Percentiles rank a stretch among this genome's conserved stretches.
Evolutionary conservation across 2,329 filamentous ascomycete genomes (phyloP).

Genomic region (Fusarium ramigenum): DNA sequence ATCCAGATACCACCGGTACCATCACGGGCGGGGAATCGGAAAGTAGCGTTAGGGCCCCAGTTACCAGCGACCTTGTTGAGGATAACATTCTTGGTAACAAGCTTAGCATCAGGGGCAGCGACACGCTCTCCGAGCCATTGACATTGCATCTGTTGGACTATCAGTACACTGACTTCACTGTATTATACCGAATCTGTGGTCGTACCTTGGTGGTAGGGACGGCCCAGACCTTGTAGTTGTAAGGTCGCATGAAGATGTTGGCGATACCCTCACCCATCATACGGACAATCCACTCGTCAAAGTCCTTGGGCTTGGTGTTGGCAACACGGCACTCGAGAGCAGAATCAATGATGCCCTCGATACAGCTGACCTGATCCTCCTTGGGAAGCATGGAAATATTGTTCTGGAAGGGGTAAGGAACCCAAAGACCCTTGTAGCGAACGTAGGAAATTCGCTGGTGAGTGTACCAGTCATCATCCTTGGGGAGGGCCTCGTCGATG

Average conservation of each 20-base stretch:
- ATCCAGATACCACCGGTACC: slow-evolving; percentile 99
- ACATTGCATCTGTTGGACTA: slow-evolving; percentile 86
- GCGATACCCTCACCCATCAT: slow-evolving; percentile 91
- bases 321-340: slow-evolving; percentile 86
- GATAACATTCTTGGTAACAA: slow-evolving; percentile 91
- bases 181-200: neutral
- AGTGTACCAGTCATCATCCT: slow-evolving; percentile 93
- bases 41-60: slow-evolving; percentile 98
- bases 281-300: slow-evolving; percentile 97
- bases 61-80: slow-evolving; percentile 95
- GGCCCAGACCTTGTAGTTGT: slow-evolving; percentile 99
- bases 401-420: slow-evolving; percentile 99
- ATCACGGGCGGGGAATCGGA: slow-evolving; percentile 95
- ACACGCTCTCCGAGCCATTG: slow-evolving; percentile 98
- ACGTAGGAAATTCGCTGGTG: slow-evolving; percentile 99
- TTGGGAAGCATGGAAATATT: slow-evolving; percentile 99
- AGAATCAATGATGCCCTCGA: slow-evolving; percentile 96
- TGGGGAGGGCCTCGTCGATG: slow-evolving; percentile 94
- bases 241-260: slow-evolving; percentile 97
- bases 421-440: slow-evolving; percentile 95
- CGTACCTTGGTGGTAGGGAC: slow-evolving; percentile 93
- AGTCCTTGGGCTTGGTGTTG: slow-evolving; percentile 93
- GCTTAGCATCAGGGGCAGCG: slow-evolving; percentile 94
- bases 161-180: slow-evolving; percentile 16
- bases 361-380: slow-evolving; percentile 93